Evolutionary conservation across 768 basidiomycete genomes (phyloP).

Genomic region (Leccinum longicurvipes): DNA sequence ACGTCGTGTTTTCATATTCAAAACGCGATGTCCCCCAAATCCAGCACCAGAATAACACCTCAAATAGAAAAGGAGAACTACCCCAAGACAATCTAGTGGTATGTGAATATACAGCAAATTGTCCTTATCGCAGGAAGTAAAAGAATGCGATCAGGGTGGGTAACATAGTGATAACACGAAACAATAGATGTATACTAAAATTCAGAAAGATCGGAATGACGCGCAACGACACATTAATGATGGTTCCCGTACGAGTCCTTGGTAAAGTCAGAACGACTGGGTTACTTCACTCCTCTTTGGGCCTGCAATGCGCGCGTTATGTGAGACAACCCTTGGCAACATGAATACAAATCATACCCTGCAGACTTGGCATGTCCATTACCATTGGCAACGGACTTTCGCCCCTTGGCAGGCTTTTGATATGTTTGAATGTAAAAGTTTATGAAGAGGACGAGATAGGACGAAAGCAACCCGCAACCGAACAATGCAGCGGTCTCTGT

Average conservation of each 20-base stretch:
- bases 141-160: conserved; percentile 10
- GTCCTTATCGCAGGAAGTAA: conserved; percentile 10
- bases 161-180: conserved; percentile 15
- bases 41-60: conserved; percentile 5
- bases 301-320: conserved; percentile 17
- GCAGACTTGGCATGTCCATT: conserved; percentile 44
- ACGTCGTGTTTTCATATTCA: conserved; percentile 1
- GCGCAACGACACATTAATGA: conserved; percentile 14
- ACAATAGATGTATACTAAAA: conserved; percentile 13
- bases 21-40: background rate
- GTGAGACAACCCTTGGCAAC: background rate
- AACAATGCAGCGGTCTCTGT: conserved; percentile 84
- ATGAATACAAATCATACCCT: conserved; percentile 22
- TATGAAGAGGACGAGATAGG: conserved; percentile 93
- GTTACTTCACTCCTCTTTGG: conserved; percentile 33
- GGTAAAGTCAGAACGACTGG: background rate
- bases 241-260: background rate
- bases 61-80: background rate
- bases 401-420: conserved; percentile 54
- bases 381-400: conserved; percentile 33
- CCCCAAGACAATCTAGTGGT: conserved; percentile 10
- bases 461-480: conserved; percentile 84
- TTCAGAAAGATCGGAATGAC: conserved; percentile 2
- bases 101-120: conserved; percentile 16
- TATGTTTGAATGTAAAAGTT: conserved; percentile 90